Evolutionary conservation across 768 basidiomycete genomes (phyloP).

Genomic region (Phylloporus sp.): DNA sequence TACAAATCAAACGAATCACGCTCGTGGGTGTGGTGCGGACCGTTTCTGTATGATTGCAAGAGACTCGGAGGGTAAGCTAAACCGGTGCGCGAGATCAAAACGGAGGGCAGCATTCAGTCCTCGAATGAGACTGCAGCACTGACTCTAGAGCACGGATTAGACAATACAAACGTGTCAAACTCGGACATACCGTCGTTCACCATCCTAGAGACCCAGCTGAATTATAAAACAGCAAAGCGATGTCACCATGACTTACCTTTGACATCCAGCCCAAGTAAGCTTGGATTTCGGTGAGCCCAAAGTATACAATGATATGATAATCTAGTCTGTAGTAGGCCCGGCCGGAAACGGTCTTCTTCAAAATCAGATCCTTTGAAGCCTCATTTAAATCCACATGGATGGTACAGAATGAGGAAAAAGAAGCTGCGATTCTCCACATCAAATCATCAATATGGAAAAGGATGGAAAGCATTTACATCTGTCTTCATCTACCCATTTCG

Average conservation of each 20-base stretch:
- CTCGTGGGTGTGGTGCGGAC: too few species aligned
- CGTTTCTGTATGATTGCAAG: too few species aligned
- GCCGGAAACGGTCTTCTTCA: not conserved
- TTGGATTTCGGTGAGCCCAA: slow-evolving; percentile 7
- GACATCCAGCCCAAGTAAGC: slow-evolving; percentile 9
- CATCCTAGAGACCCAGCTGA: not conserved
- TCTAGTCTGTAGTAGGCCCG: slow-evolving; percentile 7
- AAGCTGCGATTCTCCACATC: not conserved
- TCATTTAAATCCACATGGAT: slow-evolving; percentile 1
- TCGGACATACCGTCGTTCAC: slow-evolving; percentile 3
- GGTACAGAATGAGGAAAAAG: slow-evolving; percentile 7
- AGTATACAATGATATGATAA: slow-evolving; percentile 8
- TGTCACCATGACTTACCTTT: not conserved
- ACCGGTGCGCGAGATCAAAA: too few species aligned
- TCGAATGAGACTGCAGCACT: not conserved
- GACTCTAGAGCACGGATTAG: not conserved
- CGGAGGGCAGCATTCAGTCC: not conserved
- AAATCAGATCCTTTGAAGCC: not conserved
- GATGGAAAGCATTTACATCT: not conserved
- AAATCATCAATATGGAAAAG: not conserved
- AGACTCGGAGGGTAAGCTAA: too few species aligned
- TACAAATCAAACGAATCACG: too few species aligned
- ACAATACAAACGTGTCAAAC: too few species aligned
- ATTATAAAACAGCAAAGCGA: not conserved
- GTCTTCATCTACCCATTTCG: slow-evolving; percentile 11